Percentiles rank a stretch among this genome's conserved stretches.
These are phyloP conservation scores for Penicillium cosmopolitanum DNA, from an alignment of 495 filamentous ascomycete genomes.

Conservation along the genomic window DNA sequence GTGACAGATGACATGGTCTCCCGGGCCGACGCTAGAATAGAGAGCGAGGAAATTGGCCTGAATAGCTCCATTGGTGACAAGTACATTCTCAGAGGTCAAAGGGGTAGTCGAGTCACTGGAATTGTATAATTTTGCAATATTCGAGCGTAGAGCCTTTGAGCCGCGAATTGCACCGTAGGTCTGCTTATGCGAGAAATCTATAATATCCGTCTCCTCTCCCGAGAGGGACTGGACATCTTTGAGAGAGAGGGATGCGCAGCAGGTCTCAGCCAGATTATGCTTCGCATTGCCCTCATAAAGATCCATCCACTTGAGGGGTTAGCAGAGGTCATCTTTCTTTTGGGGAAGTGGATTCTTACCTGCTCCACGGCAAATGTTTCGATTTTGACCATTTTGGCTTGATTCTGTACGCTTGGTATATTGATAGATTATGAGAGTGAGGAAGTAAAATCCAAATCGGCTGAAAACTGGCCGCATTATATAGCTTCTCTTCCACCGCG, in stretches of 20 bases:
- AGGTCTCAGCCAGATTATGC: conserved; percentile 86
- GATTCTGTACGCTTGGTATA: background rate
- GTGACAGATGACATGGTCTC: conserved; percentile 86
- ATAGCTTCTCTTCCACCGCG: background rate
- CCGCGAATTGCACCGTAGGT: conserved; percentile 74
- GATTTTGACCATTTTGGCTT: conserved; percentile 65
- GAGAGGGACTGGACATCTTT: conserved; percentile 64
- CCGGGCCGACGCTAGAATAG: conserved; percentile 72
- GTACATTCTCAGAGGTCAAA: conserved; percentile 61
- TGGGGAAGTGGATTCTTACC: conserved; percentile 37
- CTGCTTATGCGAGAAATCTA: conserved; percentile 54
- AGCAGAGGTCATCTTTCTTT: conserved; percentile 2
- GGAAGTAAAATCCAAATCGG: background rate
- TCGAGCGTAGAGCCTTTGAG: conserved; percentile 61
- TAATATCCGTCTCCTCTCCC: conserved; percentile 42
- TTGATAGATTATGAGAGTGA: background rate
- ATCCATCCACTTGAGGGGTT: conserved; percentile 77
- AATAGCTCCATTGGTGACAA: conserved; percentile 83
- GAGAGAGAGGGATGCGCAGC: conserved; percentile 78
- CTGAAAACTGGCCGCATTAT: background rate
- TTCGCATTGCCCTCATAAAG: conserved; percentile 72
- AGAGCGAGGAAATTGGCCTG: conserved; percentile 78
- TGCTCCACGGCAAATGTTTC: conserved; percentile 78
- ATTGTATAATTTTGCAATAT: conserved; percentile 68
- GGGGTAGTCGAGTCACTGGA: conserved; percentile 48